phyloP scores from a whole-genome alignment of 768 basidiomycete genomes.

The Amylocystis lapponica region DNA sequence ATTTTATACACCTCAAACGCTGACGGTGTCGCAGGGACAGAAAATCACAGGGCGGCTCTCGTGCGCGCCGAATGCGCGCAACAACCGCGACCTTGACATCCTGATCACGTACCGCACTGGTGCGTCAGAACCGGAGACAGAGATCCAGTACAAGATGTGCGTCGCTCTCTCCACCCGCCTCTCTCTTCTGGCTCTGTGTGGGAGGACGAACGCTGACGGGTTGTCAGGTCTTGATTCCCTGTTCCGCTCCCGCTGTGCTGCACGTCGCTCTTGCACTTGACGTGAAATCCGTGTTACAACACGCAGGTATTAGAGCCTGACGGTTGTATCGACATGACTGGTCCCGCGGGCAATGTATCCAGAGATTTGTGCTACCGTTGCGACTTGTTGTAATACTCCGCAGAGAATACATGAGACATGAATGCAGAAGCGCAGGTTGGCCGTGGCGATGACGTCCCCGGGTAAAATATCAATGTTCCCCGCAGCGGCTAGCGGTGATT shows the following conservation, averaged over 20 bases:
- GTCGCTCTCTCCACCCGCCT: constrained; percentile 36
- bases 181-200: constrained; percentile 3
- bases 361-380: no score
- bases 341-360: no score
- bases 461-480: no score
- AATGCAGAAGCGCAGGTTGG: no score
- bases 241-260: not conserved
- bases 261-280: not conserved
- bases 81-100: constrained; percentile 96
- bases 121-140: constrained; percentile 22
- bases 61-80: constrained; percentile 86
- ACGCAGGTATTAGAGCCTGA: constrained; percentile 5
- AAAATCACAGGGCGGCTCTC: constrained; percentile 62
- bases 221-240: constrained; percentile 67
- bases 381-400: no score
- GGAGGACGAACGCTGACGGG: constrained; percentile 49
- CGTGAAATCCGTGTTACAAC: not conserved
- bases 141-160: constrained; percentile 82
- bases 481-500: not conserved
- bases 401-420: no score
- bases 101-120: constrained; percentile 53
- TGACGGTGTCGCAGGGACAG: constrained; percentile 67
- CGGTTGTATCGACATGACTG: no score
- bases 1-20: constrained; percentile 86
- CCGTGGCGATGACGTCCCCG: no score